Conservation (phyloP, 768 basidiomycete genomes). For the Serendipita sp. region DNA sequence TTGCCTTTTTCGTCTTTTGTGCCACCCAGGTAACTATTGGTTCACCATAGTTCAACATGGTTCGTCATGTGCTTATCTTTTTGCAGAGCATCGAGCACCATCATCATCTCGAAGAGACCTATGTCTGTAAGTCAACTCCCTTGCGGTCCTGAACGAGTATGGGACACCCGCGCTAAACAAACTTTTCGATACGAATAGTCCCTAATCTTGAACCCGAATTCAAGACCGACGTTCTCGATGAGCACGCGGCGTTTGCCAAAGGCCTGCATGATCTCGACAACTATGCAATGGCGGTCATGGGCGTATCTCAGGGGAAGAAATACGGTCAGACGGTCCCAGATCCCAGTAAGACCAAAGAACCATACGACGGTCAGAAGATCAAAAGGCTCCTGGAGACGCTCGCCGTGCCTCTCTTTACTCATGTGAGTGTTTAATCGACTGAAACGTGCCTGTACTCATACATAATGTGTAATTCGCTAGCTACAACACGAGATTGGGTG, state of each 20-base stretch:
- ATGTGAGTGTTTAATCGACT: background rate
- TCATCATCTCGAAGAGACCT: slow-evolving; percentile 1
- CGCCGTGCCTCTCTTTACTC: background rate
- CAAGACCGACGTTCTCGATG: background rate
- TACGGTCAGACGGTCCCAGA: background rate
- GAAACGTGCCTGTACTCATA: background rate
- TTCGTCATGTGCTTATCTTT: background rate
- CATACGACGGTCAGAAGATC: background rate
- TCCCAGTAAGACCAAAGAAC: background rate
- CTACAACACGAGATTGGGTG: background rate
- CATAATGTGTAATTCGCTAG: background rate
- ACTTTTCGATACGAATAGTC: background rate
- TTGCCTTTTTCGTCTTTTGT: background rate
- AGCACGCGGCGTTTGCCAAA: background rate
- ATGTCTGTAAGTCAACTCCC: background rate
- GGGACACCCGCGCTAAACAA: too few species aligned
- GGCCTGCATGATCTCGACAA: background rate
- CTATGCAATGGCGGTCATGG: background rate
- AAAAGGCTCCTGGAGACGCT: background rate
- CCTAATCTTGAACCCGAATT: background rate
- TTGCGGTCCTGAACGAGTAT: background rate
- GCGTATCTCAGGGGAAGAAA: background rate
- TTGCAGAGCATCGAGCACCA: background rate
- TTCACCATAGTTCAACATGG: background rate
- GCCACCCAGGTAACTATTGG: background rate